phyloP scores from a whole-genome alignment of 164 flowering plant genomes.

The Magnolia changhungtana region DNA sequence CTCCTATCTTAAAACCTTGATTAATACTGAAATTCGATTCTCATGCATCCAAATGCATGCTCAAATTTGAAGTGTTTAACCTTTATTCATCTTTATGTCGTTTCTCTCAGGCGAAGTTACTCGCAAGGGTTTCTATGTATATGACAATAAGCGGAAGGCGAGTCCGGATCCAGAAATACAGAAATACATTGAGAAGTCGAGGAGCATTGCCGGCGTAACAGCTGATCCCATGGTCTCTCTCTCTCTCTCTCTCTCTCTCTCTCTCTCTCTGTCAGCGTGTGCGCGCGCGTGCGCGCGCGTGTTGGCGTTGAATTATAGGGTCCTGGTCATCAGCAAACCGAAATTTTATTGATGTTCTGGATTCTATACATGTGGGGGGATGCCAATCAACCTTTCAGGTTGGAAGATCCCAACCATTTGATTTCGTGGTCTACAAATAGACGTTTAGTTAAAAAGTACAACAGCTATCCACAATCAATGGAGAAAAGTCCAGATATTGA shows the following conservation, averaged over 20 bases:
- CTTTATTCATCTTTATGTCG: not conserved
- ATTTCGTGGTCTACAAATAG: not conserved
- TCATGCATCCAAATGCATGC: not conserved
- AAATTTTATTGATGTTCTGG: not conserved
- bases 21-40: not conserved
- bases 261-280: not conserved
- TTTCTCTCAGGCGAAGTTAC: conserved; percentile 69
- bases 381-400: not conserved
- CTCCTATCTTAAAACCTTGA: not conserved
- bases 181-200: conserved; percentile 71
- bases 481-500: not conserved
- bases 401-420: not conserved
- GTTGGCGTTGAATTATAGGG: not conserved
- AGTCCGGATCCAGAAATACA: conserved; percentile 73
- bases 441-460: not conserved
- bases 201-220: conserved; percentile 63
- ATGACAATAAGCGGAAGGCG: conserved; percentile 67
- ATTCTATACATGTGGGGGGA: not conserved
- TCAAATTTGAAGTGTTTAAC: not conserved
- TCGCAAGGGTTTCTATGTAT: conserved; percentile 73
- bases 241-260: conserved; percentile 16
- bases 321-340: not conserved
- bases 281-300: not conserved
- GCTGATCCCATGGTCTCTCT: conserved; percentile 71
- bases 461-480: not conserved